These are phyloP conservation scores for Pyrus betulifolia DNA, from an alignment of 306 rosid species.

Conservation along the genomic window DNA sequence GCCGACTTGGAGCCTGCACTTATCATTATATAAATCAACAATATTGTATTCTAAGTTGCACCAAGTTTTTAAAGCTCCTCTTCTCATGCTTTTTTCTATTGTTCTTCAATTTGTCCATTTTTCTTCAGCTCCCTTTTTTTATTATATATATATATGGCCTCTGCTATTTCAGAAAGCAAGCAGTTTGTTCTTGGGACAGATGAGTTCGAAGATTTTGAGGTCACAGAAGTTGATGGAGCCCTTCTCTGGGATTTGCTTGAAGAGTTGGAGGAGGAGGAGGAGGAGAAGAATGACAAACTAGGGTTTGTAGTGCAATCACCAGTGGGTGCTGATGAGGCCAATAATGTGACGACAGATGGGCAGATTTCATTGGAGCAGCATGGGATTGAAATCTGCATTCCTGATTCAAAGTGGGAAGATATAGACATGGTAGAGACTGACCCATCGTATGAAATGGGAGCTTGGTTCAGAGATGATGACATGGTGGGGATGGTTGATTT, in stretches of 20 bases:
- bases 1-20: constrained; percentile 9
- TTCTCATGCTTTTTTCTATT: background rate
- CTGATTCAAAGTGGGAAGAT: constrained; percentile 31
- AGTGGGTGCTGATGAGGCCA: background rate
- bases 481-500: constrained; percentile 26
- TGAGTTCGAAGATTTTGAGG: constrained; percentile 38
- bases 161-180: background rate
- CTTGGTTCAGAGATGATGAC: constrained; percentile 42
- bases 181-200: constrained; percentile 8
- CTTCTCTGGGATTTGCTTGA: constrained; percentile 52
- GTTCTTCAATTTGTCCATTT: constrained; percentile 2
- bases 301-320: constrained; percentile 2
- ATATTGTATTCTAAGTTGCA: background rate
- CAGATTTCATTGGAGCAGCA: constrained; percentile 9
- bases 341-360: background rate
- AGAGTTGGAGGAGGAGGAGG: constrained; percentile 26
- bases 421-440: constrained; percentile 7
- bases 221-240: constrained; percentile 45
- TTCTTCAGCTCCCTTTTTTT: background rate
- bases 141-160: constrained; percentile 24
- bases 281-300: background rate
- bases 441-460: constrained; percentile 7
- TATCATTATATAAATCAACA: constrained; percentile 2
- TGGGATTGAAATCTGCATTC: background rate
- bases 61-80: background rate